Conservation (phyloP, 2,329 filamentous ascomycete species). For the Colletotrichum orbiculare region DNA sequence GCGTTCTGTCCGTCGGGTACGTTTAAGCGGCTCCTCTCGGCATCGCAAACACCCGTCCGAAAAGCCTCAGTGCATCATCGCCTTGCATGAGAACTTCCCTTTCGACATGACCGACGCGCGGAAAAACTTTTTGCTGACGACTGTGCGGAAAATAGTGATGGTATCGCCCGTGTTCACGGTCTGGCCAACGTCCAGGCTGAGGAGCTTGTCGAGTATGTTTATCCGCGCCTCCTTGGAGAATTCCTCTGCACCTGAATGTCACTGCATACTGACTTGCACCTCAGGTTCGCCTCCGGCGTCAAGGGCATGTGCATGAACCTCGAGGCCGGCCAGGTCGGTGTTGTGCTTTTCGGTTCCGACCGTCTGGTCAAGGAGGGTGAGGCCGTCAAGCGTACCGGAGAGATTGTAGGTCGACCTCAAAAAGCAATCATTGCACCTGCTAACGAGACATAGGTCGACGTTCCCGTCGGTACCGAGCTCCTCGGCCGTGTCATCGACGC, state of each 20-base stretch:
- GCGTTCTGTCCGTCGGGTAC: conserved; percentile 98
- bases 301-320: conserved; percentile 99
- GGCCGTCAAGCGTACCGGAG: conserved; percentile 98
- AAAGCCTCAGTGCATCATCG: conserved; percentile 30
- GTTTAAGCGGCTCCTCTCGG: conserved; percentile 53
- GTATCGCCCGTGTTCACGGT: conserved; percentile 99
- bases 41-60: conserved; percentile 32
- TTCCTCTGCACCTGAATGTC: conserved; percentile 22
- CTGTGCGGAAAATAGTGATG: conserved; percentile 76
- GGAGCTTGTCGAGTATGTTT: conserved; percentile 98
- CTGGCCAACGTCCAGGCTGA: conserved; percentile 99
- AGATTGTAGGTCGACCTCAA: conserved; percentile 80
- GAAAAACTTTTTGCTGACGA: conserved; percentile 34
- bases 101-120: conserved; percentile 30
- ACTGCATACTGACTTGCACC: conserved; percentile 16
- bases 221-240: conserved; percentile 19
- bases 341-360: conserved; percentile 99
- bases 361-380: conserved; percentile 99
- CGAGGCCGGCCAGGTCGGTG: conserved; percentile 99
- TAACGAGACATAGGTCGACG: conserved; percentile 79
- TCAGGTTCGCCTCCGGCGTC: conserved; percentile 97
- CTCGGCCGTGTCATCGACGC: conserved; percentile 98
- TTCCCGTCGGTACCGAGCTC: conserved; percentile 91
- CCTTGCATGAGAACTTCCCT: conserved; percentile 29
- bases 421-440: conserved; percentile 14